Evolutionary conservation across 495 filamentous ascomycete species (phyloP).

Genomic region (Umbilicaria muhlenbergii): DNA sequence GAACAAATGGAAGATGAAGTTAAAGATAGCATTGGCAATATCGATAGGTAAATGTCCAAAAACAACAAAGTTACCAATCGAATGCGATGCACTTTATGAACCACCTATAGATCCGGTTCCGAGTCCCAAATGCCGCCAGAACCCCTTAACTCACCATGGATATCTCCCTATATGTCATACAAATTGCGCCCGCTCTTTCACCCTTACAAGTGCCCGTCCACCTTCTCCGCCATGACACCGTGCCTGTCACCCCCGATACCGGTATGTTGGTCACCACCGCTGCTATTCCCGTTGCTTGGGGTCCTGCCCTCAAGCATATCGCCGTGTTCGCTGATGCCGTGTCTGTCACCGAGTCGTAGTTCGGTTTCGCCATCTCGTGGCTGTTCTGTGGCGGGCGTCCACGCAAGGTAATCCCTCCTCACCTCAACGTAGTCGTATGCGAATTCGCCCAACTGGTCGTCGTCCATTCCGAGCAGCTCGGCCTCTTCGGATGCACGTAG

Average conservation of each 20-base stretch:
- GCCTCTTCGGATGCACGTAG: slow-evolving; percentile 89
- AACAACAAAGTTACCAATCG: no score
- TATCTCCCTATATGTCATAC: no score
- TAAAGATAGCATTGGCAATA: no score
- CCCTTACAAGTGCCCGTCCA: slow-evolving; percentile 18
- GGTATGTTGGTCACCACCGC: slow-evolving; percentile 24
- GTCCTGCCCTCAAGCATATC: slow-evolving; percentile 45
- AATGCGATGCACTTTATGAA: no score
- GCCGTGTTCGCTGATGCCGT: slow-evolving; percentile 69
- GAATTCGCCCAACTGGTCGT: slow-evolving; percentile 97
- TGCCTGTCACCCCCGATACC: slow-evolving; percentile 25
- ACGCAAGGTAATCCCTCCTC: slow-evolving; percentile 89
- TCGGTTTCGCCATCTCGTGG: slow-evolving; percentile 41
- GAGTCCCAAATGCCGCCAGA: no score
- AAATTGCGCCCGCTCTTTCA: not conserved
- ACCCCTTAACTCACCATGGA: no score
- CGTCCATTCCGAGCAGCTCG: slow-evolving; percentile 97
- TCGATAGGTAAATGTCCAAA: no score
- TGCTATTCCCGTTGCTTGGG: slow-evolving; percentile 33
- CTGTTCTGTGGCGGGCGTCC: slow-evolving; percentile 70
- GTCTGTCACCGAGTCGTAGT: slow-evolving; percentile 51
- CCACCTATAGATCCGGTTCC: no score
- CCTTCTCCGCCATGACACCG: slow-evolving; percentile 21
- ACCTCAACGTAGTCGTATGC: slow-evolving; percentile 99
- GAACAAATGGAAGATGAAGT: no score